Evolutionary conservation across 768 basidiomycete genomes (phyloP).

Genomic region (Cyclocybe cylindracea): DNA sequence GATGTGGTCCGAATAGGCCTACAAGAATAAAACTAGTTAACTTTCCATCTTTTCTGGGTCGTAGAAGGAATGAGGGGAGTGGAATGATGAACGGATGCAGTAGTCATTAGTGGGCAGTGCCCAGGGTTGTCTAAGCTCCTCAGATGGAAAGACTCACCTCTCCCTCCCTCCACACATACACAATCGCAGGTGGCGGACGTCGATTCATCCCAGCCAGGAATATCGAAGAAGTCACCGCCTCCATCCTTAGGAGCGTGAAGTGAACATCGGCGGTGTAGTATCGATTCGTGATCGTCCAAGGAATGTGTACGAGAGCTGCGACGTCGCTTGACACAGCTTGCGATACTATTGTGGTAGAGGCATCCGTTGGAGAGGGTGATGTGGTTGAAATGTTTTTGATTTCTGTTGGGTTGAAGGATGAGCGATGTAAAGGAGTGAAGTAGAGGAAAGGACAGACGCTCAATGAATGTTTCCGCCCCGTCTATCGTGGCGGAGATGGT

Average conservation of each 20-base stretch:
- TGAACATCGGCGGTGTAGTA: conserved; percentile 82
- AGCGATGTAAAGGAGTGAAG: background rate
- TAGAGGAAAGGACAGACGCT: background rate
- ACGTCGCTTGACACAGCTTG: background rate
- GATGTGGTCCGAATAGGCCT: conserved; percentile 65
- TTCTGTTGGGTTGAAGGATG: background rate
- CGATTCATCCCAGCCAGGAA: conserved; percentile 33
- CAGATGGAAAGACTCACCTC: conserved; percentile 48
- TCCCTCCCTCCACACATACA: conserved; percentile 70
- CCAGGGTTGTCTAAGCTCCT: background rate
- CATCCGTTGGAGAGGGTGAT: conserved; percentile 8
- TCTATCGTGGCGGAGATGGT: conserved; percentile 4
- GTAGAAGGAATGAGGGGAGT: too few species aligned
- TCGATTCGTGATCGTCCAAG: conserved; percentile 79
- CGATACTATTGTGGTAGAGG: background rate
- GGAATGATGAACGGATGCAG: too few species aligned
- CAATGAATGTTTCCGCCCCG: conserved; percentile 4
- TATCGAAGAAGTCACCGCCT: conserved; percentile 29
- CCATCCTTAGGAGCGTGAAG: conserved; percentile 55
- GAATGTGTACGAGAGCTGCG: conserved; percentile 33
- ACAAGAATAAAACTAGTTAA: conserved; percentile 1
- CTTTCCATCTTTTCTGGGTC: background rate
- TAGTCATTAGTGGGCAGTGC: too few species aligned
- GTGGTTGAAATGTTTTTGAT: background rate
- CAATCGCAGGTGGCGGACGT: conserved; percentile 53